Base-by-base conservation (phyloP, 2,329 filamentous ascomycete genomes). In the Colletotrichum sp. region DNA sequence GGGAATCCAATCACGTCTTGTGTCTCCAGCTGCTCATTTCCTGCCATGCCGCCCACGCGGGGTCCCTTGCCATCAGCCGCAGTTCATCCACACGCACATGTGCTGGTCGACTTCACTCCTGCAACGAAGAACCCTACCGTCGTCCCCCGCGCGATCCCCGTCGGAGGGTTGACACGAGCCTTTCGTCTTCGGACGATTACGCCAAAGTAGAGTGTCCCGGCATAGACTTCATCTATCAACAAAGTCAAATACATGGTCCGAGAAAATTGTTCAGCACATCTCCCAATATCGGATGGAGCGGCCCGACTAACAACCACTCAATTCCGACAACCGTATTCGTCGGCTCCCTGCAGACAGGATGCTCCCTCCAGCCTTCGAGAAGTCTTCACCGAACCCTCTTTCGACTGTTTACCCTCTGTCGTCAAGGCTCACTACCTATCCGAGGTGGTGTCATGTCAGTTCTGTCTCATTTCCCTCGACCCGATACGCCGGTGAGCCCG, bases 121-220 rank as follows among this genome's bases (percentile, higher is more conserved):
- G 57, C 71, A 73, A 12, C 71, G 39, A 69, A 73, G 39, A 73
- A 73, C 71, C 71, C 71, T 70, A 63, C 66, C 16, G 24, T 26
- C n/a, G n/a, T 52, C n/a, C 44, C 66, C 32, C 59, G 10, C 57
- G 39, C 32, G 16, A 30, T 68, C 9, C 71, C 39, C 57, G 18
- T 21, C 49, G 59, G 26, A 24, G 15, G 26, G 39, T 36, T 18
- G 64, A 66, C 18, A 32, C 16, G 32, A 24, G 15, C 9, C 16
- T 32, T 39, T 59, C 18, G 26, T 52, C 57, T n/a, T 24, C 18
- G 34, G 57, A 62, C 34, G 68, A 70, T 26, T 32, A 52, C 44
- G 44, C 44, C 44, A 52, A 13, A 52, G 44, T 52, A 63, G 71
- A 55, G 49, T 59, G 66, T 26, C 24, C 12, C 59, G 34, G 68